Evolutionary conservation across 768 basidiomycete genomes (phyloP).

Genomic region (Trichaptum fuscoviolaceum): DNA sequence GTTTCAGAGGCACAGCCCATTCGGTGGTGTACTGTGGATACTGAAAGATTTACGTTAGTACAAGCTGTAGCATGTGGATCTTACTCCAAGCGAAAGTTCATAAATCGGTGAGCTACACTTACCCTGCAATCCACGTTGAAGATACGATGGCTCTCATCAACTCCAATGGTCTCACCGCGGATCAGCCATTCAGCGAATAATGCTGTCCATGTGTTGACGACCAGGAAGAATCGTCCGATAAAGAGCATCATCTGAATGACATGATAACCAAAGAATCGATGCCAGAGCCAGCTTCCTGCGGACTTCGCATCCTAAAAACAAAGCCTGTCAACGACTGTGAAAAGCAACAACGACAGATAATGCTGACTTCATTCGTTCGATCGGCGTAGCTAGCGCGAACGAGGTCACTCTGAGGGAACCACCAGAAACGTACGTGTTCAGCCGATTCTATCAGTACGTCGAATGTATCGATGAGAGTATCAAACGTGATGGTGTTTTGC

Average conservation of each 20-base stretch:
- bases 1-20: conserved; percentile 80
- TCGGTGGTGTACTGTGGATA: conserved; percentile 93
- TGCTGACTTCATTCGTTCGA: conserved; percentile 70
- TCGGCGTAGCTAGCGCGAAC: conserved; percentile 70
- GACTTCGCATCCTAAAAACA: conserved; percentile 45
- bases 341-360: conserved; percentile 12
- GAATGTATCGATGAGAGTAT: conserved; percentile 52
- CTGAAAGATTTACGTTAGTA: conserved; percentile 34
- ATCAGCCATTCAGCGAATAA: conserved; percentile 66
- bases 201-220: conserved; percentile 59
- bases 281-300: conserved; percentile 60
- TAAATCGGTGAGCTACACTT: conserved; percentile 26
- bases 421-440: conserved; percentile 92
- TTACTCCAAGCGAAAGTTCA: background rate
- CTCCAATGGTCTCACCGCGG: conserved; percentile 44
- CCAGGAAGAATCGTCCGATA: conserved; percentile 57
- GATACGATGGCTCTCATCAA: conserved; percentile 77
- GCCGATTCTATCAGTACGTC: conserved; percentile 54
- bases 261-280: conserved; percentile 72
- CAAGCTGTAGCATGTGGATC: background rate
- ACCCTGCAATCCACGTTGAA: conserved; percentile 95
- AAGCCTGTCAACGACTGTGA: conserved; percentile 5
- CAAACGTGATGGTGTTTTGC: conserved; percentile 57
- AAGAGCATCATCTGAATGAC: conserved; percentile 81
- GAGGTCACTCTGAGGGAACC: conserved; percentile 78